phyloP scores from a whole-genome alignment of 352 stramenopile species.

The Phytophthora brassicae region DNA sequence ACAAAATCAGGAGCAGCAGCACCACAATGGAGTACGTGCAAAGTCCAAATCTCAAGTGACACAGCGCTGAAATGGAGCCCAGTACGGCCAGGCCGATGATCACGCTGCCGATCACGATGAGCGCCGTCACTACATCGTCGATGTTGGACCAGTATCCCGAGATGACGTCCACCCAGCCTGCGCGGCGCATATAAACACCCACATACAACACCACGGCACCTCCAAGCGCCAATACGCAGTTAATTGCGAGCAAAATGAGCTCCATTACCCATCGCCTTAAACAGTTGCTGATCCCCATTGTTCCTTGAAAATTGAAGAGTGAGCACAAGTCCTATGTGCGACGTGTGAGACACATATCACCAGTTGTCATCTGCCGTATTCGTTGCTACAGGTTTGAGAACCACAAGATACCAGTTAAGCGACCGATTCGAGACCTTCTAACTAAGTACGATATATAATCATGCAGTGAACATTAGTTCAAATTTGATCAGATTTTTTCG shows the following conservation, averaged over 20 bases:
- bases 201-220: slow-evolving; percentile 58
- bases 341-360: neutral
- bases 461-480: neutral
- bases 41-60: slow-evolving; percentile 53
- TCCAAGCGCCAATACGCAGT: slow-evolving; percentile 54
- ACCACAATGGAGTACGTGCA: slow-evolving; percentile 60
- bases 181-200: slow-evolving; percentile 41
- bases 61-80: slow-evolving; percentile 55
- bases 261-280: slow-evolving; percentile 26
- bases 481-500: slow-evolving; percentile 9
- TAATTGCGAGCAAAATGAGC: slow-evolving; percentile 59
- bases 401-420: slow-evolving; percentile 1
- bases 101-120: slow-evolving; percentile 51
- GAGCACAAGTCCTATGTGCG: neutral
- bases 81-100: slow-evolving; percentile 62
- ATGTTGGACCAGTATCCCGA: slow-evolving; percentile 51
- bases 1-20: slow-evolving; percentile 53
- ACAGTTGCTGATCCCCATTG: slow-evolving; percentile 25
- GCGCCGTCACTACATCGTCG: slow-evolving; percentile 42
- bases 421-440: neutral
- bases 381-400: neutral
- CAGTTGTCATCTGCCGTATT: neutral
- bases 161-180: slow-evolving; percentile 59
- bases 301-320: slow-evolving; percentile 23
- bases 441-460: slow-evolving; percentile 5